Percentiles rank a stretch among this genome's conserved stretches.
These are phyloP conservation scores for Magnusiomyces tetraspermus DNA, from an alignment of 1,139 yeast genomes.

Conservation along the genomic window DNA sequence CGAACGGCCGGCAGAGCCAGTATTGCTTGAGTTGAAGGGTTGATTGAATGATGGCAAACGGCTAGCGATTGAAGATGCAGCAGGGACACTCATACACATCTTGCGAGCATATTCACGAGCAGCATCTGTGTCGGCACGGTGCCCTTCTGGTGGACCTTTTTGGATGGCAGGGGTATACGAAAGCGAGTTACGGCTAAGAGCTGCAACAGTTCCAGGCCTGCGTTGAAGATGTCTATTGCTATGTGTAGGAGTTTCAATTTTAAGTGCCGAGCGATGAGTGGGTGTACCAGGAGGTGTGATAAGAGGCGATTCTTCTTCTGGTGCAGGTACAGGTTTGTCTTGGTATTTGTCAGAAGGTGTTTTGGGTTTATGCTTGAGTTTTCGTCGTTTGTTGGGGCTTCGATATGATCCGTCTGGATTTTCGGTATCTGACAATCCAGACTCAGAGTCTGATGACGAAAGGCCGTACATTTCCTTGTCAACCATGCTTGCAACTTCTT, in stretches of 20 bases:
- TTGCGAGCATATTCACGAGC: neutral
- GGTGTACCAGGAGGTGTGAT: conserved; percentile 4
- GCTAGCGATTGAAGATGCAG: neutral
- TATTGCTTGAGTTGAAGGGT: neutral
- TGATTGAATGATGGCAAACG: neutral
- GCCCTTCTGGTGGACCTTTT: neutral
- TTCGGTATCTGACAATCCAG: neutral
- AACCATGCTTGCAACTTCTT: neutral
- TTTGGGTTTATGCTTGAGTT: neutral
- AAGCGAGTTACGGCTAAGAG: neutral
- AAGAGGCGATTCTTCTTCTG: neutral
- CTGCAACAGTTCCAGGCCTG: neutral
- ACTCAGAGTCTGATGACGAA: neutral
- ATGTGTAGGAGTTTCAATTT: neutral
- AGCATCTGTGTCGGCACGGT: neutral
- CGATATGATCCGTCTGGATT: neutral
- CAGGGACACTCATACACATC: neutral
- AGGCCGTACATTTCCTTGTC: neutral
- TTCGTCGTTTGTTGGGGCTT: neutral
- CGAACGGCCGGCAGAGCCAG: neutral
- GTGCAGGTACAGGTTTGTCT: neutral
- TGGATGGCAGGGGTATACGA: neutral
- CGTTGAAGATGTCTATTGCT: neutral
- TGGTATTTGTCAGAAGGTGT: neutral
- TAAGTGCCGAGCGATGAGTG: neutral